phyloP scores from a whole-genome alignment of 164 flowering plant genomes.

The Magnolia changhungtana region DNA sequence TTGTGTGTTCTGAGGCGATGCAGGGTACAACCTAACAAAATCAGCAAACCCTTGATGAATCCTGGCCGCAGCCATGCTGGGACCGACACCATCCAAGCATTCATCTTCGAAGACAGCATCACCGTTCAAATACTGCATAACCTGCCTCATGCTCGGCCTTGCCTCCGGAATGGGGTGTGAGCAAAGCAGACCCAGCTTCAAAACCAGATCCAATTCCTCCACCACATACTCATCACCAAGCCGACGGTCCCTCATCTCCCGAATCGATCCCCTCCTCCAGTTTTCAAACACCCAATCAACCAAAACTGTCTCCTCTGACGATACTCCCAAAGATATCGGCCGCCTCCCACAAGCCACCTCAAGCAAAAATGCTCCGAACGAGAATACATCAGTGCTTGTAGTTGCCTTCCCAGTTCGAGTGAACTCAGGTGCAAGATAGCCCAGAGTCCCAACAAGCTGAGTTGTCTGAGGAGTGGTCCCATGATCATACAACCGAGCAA shows the following conservation, averaged over 20 bases:
- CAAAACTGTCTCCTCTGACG: constrained; percentile 7
- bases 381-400: neutral
- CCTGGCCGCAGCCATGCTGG: too few relatives aligned
- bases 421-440: constrained; percentile 19
- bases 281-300: constrained; percentile 14
- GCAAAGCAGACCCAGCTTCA: constrained; percentile 24
- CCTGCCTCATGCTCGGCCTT: neutral
- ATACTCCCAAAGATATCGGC: constrained; percentile 3
- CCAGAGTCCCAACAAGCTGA: constrained; percentile 12
- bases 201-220: constrained; percentile 24
- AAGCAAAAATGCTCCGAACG: constrained; percentile 8
- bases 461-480: constrained; percentile 14
- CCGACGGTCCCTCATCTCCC: constrained; percentile 16
- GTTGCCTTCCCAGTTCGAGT: constrained; percentile 11
- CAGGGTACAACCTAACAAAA: neutral
- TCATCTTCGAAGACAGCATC: neutral
- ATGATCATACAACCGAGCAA: constrained; percentile 14
- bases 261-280: constrained; percentile 14
- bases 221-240: constrained; percentile 10
- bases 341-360: constrained; percentile 20
- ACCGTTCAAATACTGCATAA: neutral
- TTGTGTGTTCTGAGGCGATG: neutral
- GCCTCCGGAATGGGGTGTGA: neutral
- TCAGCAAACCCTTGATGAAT: neutral
- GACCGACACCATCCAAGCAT: too few relatives aligned